phyloP scores from a whole-genome alignment of 306 rosid genomes.

The Cicer judaicum region DNA sequence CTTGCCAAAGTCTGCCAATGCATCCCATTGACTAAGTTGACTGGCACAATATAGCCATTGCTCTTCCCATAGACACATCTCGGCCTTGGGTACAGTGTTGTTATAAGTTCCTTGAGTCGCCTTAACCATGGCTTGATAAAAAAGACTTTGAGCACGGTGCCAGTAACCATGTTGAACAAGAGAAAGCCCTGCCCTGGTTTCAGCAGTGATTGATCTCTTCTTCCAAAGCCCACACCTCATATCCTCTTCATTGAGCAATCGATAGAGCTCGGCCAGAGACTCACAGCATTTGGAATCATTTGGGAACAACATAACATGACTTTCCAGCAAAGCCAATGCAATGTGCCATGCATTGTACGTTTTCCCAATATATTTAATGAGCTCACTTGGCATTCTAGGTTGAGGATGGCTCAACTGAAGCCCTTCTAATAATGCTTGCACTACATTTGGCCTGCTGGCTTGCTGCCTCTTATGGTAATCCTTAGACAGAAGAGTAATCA shows the following conservation, averaged over 20 bases:
- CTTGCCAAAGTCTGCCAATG: slow-evolving; percentile 92
- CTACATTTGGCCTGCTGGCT: slow-evolving; percentile 93
- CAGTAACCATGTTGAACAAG: slow-evolving; percentile 99
- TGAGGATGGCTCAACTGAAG: slow-evolving; percentile 99
- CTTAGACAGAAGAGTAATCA: slow-evolving; percentile 91
- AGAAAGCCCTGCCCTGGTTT: slow-evolving; percentile 97
- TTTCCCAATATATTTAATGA: slow-evolving; percentile 94
- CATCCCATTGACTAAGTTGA: slow-evolving; percentile 99
- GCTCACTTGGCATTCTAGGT: slow-evolving; percentile 99
- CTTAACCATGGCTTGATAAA: slow-evolving; percentile 98
- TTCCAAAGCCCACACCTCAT: slow-evolving; percentile 99
- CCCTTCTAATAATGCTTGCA: slow-evolving; percentile 98
- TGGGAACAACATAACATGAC: slow-evolving; percentile 89
- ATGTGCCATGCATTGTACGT: slow-evolving; percentile 99
- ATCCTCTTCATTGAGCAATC: slow-evolving; percentile 96
- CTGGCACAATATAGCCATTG: slow-evolving; percentile 93
- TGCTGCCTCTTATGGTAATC: slow-evolving; percentile 97
- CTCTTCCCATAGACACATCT: slow-evolving; percentile 99
- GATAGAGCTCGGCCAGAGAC: slow-evolving; percentile 96
- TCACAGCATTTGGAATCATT: slow-evolving; percentile 91
- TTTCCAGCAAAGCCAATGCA: slow-evolving; percentile 91
- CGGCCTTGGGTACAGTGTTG: slow-evolving; percentile 95
- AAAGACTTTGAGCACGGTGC: slow-evolving; percentile 99
- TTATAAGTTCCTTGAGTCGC: slow-evolving; percentile 98
- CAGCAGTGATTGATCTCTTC: slow-evolving; percentile 86